Evolutionary conservation across 192 early-diverging fungal genomes (phyloP).

Genomic region (Jimgerdemannia flammicorona): DNA sequence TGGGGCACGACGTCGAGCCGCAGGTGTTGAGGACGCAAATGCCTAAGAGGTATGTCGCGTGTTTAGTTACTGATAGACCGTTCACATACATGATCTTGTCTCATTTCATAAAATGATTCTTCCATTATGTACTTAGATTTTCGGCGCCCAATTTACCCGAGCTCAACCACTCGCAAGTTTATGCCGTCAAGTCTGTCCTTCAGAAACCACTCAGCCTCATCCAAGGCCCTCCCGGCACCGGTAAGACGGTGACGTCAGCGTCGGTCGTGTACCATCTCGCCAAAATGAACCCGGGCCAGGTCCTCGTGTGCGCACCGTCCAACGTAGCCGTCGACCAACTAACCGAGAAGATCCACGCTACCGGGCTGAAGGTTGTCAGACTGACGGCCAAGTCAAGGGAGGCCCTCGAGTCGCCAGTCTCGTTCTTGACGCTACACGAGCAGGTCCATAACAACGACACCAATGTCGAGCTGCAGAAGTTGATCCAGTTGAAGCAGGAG

Average conservation of each 20-base stretch:
- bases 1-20: slow-evolving; percentile 94
- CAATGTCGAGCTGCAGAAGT: slow-evolving; percentile 89
- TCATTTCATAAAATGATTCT: neutral
- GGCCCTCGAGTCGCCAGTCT: slow-evolving; percentile 90
- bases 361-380: slow-evolving; percentile 92
- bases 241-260: slow-evolving; percentile 97
- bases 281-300: slow-evolving; percentile 82
- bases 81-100: neutral
- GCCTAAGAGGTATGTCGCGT: slow-evolving; percentile 58
- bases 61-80: too few species aligned
- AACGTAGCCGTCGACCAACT: slow-evolving; percentile 99
- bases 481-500: slow-evolving; percentile 82
- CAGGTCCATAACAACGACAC: slow-evolving; percentile 96
- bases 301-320: slow-evolving; percentile 98
- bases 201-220: slow-evolving; percentile 91
- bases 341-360: slow-evolving; percentile 94
- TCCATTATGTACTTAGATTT: slow-evolving; percentile 40
- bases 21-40: slow-evolving; percentile 74
- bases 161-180: slow-evolving; percentile 95
- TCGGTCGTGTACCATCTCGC: slow-evolving; percentile 97
- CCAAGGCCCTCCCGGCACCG: slow-evolving; percentile 96
- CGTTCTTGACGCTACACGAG: slow-evolving; percentile 93
- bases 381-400: slow-evolving; percentile 92
- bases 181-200: slow-evolving; percentile 91
- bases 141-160: slow-evolving; percentile 93